Percentiles rank a stretch among this genome's conserved stretches.
phyloP scores from a whole-genome alignment of 768 basidiomycete species.

The Mycena vitilis region DNA sequence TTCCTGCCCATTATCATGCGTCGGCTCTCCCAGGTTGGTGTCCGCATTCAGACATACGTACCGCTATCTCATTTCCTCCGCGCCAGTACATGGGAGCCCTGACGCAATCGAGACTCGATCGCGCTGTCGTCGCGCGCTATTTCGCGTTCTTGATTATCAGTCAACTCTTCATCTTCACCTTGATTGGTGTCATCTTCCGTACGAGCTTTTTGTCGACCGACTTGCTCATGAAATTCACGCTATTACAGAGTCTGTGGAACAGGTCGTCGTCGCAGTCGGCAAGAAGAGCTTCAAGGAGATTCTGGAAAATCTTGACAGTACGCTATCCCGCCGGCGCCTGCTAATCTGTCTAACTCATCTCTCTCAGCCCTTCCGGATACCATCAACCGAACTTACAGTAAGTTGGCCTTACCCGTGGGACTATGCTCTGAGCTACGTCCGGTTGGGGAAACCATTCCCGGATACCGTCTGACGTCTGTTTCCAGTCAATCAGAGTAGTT shows the following conservation, averaged over 20 bases:
- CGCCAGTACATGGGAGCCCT: slow-evolving; percentile 72
- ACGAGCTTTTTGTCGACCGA: slow-evolving; percentile 41
- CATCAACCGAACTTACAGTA: slow-evolving; percentile 85
- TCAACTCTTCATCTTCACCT: slow-evolving; percentile 93
- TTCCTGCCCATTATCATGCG: slow-evolving; percentile 94
- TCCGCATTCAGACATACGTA: slow-evolving; percentile 64
- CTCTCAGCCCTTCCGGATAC: slow-evolving; percentile 70
- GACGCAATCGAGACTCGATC: slow-evolving; percentile 85
- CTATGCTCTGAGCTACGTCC: no score
- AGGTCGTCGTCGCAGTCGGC: slow-evolving; percentile 56
- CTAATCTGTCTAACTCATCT: background rate
- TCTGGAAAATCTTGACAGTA: slow-evolving; percentile 58
- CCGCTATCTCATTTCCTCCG: slow-evolving; percentile 70
- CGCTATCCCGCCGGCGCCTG: background rate
- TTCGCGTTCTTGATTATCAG: slow-evolving; percentile 94
- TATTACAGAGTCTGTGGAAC: slow-evolving; percentile 53
- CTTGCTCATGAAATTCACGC: slow-evolving; percentile 12
- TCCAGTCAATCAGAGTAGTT: slow-evolving; percentile 82
- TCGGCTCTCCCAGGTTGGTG: slow-evolving; percentile 74
- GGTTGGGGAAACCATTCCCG: background rate
- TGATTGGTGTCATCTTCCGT: slow-evolving; percentile 92
- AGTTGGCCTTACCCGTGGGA: background rate
- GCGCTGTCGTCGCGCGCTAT: slow-evolving; percentile 92
- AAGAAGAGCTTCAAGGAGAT: slow-evolving; percentile 61
- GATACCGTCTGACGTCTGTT: slow-evolving; percentile 2